Evolutionary conservation across 208 protist species (phyloP), one percentile per base, ranked within the genome.

Genomic region (Trypanosoma theileri): DNA sequence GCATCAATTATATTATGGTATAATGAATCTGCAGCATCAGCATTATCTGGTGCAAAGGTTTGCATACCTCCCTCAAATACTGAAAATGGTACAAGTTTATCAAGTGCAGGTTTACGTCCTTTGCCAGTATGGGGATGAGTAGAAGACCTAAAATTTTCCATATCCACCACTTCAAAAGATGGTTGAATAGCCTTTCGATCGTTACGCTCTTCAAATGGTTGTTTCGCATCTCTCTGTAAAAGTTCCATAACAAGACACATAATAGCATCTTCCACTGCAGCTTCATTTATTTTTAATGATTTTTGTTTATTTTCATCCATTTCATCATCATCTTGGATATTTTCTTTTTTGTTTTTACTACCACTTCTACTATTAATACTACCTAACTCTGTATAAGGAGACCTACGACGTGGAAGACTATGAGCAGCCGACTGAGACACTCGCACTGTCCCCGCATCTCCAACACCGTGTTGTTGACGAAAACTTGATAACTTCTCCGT

Each of bases 61-160:
- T 75, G 66, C 72, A 86, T 78, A n/a, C 76, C 75, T 13, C 68
- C 57, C 56, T 77, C 74, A 73, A 80, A 80, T 46, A 86, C 58
- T 62, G 72, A 71, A 51, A 77, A 45, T 44, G 57, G 48, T n/a
- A 40, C 31, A 19, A 56, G 28, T 31, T 28, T 53, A 21, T 10
- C 22, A 21, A 16, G 50, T 48, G 35, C 22, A 21, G 28, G 19
- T 31, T 31, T 16, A 22, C 48, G 19, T 17, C 8, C 4, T 26
- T 50, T 35, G 7, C 44, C 14, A 21, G 28, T 1, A 51, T 50
- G 0, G 6, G 45, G 22, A 28, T 44, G 24, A 8, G 16, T 14
- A 35, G 48, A 54, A 6, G 14, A 28, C 6, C 64, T 41, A 59
- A 90, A 89, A 59, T 77, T 65, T 22, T 88, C 82, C 19, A 83